Percentiles rank a stretch among this genome's conserved stretches.
Evolutionary conservation across 2,329 filamentous ascomycete genomes (phyloP).

Genomic region (Colletotrichum gigasporum): DNA sequence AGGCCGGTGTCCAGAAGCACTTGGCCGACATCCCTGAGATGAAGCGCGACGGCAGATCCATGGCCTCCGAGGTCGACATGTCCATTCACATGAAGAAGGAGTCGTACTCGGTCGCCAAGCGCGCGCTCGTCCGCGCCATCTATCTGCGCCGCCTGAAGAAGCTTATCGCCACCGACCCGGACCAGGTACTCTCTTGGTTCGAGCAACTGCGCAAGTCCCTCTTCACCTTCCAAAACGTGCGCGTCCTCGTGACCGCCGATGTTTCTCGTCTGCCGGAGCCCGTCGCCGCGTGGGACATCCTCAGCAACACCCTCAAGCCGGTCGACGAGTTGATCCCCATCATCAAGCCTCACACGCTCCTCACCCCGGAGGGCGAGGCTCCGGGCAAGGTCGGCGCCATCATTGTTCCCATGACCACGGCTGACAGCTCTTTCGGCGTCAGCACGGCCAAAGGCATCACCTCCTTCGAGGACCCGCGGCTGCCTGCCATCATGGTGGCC

Average conservation of each 20-base stretch:
- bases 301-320: constrained; percentile 58
- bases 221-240: constrained; percentile 86
- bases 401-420: constrained; percentile 88
- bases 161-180: constrained; percentile 79
- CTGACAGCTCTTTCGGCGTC: constrained; percentile 91
- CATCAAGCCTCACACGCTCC: constrained; percentile 73
- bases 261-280: constrained; percentile 78
- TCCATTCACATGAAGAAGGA: constrained; percentile 84
- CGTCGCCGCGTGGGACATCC: constrained; percentile 79
- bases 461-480: constrained; percentile 77
- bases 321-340: constrained; percentile 70
- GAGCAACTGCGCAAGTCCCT: constrained; percentile 79
- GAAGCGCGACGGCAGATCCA: constrained; percentile 83
- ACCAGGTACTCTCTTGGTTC: constrained; percentile 79
- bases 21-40: constrained; percentile 91
- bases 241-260: constrained; percentile 85
- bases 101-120: constrained; percentile 79
- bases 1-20: constrained; percentile 78
- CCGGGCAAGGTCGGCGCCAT: constrained; percentile 80
- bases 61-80: constrained; percentile 73
- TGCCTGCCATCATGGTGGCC: constrained; percentile 88
- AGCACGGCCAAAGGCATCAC: constrained; percentile 78
- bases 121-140: constrained; percentile 84
- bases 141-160: constrained; percentile 89
- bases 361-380: constrained; percentile 77